Evolutionary conservation across 1,284 basidiomycete genomes (phyloP).

Genomic region (Xanthoconium separans): DNA sequence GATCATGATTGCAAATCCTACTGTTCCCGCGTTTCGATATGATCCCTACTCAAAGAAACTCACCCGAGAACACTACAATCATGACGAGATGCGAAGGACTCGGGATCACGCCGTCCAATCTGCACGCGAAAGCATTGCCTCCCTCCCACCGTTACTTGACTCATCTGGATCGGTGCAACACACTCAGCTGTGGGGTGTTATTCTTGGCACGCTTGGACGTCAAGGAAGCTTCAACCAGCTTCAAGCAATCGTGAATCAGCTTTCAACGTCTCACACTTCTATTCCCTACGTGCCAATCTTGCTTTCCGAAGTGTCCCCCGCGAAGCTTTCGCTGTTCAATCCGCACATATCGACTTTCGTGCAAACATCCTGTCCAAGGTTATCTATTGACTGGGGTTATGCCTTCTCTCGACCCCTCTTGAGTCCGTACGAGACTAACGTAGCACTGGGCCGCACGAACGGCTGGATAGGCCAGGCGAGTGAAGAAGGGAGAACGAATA

Average conservation of each 20-base stretch:
- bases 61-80: slow-evolving; percentile 91
- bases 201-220: slow-evolving; percentile 92
- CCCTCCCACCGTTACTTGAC: slow-evolving; percentile 22
- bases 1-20: slow-evolving; percentile 98
- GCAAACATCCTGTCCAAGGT: slow-evolving; percentile 92
- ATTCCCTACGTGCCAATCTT: slow-evolving; percentile 87
- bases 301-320: slow-evolving; percentile 93
- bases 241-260: slow-evolving; percentile 78
- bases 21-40: slow-evolving; percentile 95
- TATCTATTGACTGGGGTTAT: slow-evolving; percentile 99
- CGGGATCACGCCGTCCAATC: slow-evolving; percentile 77
- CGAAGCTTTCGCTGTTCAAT: slow-evolving; percentile 86
- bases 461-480: slow-evolving; percentile 58
- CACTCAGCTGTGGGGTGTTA: slow-evolving; percentile 79
- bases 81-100: slow-evolving; percentile 80
- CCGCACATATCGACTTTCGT: slow-evolving; percentile 85
- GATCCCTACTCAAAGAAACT: slow-evolving; percentile 99
- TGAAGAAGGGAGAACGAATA: slow-evolving; percentile 32
- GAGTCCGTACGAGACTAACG: slow-evolving; percentile 92
- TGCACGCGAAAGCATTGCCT: slow-evolving; percentile 64
- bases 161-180: background rate
- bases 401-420: slow-evolving; percentile 90
- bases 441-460: slow-evolving; percentile 73
- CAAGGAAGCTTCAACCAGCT: slow-evolving; percentile 93
- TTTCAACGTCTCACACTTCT: slow-evolving; percentile 48